Percentiles rank a stretch among this genome's conserved stretches.
Evolutionary conservation across 2,329 filamentous ascomycete genomes (phyloP).

Genomic region (Pseudogymnoascus sp.): DNA sequence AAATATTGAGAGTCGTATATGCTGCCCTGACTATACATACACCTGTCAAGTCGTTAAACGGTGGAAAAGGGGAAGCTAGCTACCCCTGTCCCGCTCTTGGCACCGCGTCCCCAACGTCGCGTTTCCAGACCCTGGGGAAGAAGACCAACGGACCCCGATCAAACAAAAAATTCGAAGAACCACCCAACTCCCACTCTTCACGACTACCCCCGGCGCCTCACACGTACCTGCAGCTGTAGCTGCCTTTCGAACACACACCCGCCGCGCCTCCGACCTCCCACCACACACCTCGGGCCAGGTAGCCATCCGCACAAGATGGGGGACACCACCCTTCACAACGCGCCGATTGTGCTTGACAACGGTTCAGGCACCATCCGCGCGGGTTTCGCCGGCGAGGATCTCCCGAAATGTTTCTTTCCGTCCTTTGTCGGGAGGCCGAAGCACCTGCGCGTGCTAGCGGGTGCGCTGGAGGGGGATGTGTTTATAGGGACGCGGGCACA

Average conservation of each 20-base stretch:
- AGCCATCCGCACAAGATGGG: constrained; percentile 38
- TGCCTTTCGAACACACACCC: neutral
- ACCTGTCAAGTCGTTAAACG: neutral
- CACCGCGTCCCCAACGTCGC: constrained; percentile 10
- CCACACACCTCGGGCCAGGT: neutral
- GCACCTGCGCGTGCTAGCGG: constrained; percentile 89
- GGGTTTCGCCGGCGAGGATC: constrained; percentile 91
- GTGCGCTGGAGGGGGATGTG: constrained; percentile 89
- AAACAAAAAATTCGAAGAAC: neutral
- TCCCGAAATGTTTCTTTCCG: constrained; percentile 94
- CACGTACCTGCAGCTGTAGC: neutral
- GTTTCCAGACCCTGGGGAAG: constrained; percentile 2
- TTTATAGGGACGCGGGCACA: constrained; percentile 90
- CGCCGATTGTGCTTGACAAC: constrained; percentile 97
- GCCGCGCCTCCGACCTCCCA: neutral
- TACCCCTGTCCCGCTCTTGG: constrained; percentile 10
- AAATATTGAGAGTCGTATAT: neutral
- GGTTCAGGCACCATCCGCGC: constrained; percentile 95
- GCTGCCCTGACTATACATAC: neutral
- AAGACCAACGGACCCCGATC: constrained; percentile 1
- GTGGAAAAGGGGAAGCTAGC: constrained; percentile 9
- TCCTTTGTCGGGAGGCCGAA: constrained; percentile 96
- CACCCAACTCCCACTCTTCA: neutral
- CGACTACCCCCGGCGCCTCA: neutral
- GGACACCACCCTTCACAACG: constrained; percentile 78